Base-by-base conservation (phyloP, 1,284 basidiomycete genomes). In the Exobasidium cylindrosporum region DNA sequence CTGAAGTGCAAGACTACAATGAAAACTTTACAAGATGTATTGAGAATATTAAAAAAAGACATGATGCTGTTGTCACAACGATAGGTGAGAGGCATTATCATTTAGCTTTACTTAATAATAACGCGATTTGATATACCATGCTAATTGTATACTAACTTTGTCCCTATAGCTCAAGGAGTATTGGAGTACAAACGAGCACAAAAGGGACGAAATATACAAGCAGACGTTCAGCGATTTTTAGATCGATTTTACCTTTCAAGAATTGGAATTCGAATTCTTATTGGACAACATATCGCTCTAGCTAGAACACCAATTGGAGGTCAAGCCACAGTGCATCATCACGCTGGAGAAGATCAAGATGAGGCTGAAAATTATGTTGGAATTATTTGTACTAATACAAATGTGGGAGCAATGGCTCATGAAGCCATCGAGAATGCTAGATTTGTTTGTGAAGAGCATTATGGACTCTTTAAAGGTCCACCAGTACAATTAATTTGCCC, bases 371-470 rank as follows among this genome's bases (percentile, higher is more conserved):
- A 94, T 80, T 96, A 96, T 77, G 95, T 99, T 40, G 96, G 95
- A 5, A 97, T 99, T 78, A 99, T 99, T 76, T 98, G 95, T 82
- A 97, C 92, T 3, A 86, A 90, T 78, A 91, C 95, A 46, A 78
- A 77, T 49, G 76, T 79, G 13, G 75, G 78, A 3, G 71, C 73
- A 21, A 77, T 79, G 68, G 78, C 78, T 17, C 90, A 92, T 80
- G 96, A 98, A 84, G 92, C 96, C 0, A 97, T 98, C 72, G 95
- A 99, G 81, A 98, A 98, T 80, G 93, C 96, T 3, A 87, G 92
- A 30, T 98, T 92, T 80, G 93, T 99, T 6, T 97, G 95, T 82
- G 95, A 97, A 82, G 95, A 97, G 79, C 94, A 97, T 81, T 81
- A 80, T 62, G 84, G 82, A 3, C 89, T 99, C 83, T 97, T 97